Evolutionary conservation across 2,329 filamentous ascomycete species (phyloP), one percentile per base, ranked within the genome.

Genomic region (Aspergillus bombycis): DNA sequence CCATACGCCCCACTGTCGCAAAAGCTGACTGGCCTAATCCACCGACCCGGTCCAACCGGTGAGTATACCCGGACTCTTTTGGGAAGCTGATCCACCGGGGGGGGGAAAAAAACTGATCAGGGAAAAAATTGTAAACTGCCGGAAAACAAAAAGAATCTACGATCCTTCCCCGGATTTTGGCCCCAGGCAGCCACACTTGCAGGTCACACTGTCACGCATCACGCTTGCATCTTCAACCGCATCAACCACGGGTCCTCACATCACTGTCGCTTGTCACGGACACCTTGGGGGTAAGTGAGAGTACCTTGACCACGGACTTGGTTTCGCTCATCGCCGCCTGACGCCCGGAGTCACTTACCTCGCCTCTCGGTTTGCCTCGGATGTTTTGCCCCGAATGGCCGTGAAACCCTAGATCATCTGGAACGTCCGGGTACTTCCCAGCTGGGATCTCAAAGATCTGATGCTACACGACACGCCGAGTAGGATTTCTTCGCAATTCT

Each of bases 111-210:
- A 41, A n/a, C 16, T 23, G 45, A 26, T 26, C 21, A 48, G 45
- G 48, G n/a, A 32, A 53, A 34, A 53, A 41, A 19, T n/a, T 19
- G 19, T 10, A 8, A 30, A n/a, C 52, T 11, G 16, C 32, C n/a
- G 52, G 21, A 38, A 28, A 38, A 55, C n/a, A n/a, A 26, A 36
- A 16, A 4, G 26, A 14, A 26, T 36, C 16, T 54, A 10, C 38
- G 32, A 54, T 12, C 53, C 58, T 63, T 63, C 61, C 64, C 64
- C 64, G 61, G 64, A 65, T 65, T 65, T 53, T 63, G 55, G 55
- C 56, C 61, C 63, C 63, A 57, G 63, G 61, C 48, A 55, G 32
- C 36, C 52, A 45, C 23, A 21, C 50, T 43, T 62, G 61, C 61
- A 62, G 48, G 45, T 58, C 30, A 54, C 60, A 57, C 9, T 32